Percentiles rank a stretch among this genome's conserved stretches.
phyloP scores from a whole-genome alignment of 371 early-diverging fungal genomes.

The Nematocida displodere region DNA sequence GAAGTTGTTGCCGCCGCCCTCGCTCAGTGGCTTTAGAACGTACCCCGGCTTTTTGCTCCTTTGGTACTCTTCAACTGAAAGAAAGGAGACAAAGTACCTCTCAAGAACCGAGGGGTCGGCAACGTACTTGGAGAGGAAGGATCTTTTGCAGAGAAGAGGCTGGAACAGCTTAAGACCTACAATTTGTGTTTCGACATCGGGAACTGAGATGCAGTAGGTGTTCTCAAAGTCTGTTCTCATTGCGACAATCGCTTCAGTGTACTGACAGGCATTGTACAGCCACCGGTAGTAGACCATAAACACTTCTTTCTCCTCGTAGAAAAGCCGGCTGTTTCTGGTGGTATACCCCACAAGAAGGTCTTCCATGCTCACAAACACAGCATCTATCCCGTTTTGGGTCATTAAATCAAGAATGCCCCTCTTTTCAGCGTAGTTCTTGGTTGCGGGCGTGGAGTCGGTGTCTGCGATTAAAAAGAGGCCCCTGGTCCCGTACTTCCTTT shows the following conservation, averaged over 20 bases:
- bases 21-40: conserved; percentile 41
- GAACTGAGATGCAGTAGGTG: conserved; percentile 31
- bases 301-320: conserved; percentile 28
- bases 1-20: conserved; percentile 51
- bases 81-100: conserved; percentile 35
- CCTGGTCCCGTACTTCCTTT: not conserved
- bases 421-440: conserved; percentile 49
- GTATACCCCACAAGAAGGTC: conserved; percentile 9
- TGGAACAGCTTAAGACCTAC: conserved; percentile 53
- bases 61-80: not conserved
- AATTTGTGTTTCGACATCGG: conserved; percentile 47
- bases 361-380: conserved; percentile 25
- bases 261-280: conserved; percentile 57
- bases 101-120: not conserved
- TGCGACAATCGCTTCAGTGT: conserved; percentile 28
- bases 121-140: conserved; percentile 27
- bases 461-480: conserved; percentile 40
- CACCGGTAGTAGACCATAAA: conserved; percentile 53
- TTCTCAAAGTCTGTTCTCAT: conserved; percentile 36
- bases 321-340: not conserved
- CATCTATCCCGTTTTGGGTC: conserved; percentile 2
- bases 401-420: conserved; percentile 21
- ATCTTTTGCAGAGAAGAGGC: conserved; percentile 6
- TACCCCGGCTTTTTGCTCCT: conserved; percentile 1
- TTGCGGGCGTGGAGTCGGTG: not conserved